Percentiles rank a stretch among this genome's conserved stretches.
phyloP scores from a whole-genome alignment of 2,329 filamentous ascomycete genomes.

The Cryphonectria radicalis region DNA sequence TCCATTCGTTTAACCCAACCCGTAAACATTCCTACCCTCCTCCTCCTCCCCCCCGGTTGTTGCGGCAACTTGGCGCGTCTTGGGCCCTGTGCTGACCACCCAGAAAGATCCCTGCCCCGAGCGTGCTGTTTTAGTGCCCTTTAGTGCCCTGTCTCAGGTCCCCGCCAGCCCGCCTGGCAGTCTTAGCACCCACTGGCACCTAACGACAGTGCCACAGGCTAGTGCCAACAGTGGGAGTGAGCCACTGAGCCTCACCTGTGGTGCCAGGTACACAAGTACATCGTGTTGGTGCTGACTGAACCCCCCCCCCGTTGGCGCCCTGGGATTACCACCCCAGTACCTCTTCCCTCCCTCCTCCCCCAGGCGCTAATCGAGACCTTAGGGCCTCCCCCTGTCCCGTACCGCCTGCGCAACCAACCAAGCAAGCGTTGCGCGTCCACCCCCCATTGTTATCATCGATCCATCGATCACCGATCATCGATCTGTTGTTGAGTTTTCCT shows the following conservation, averaged over 20 bases:
- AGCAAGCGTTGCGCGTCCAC: conserved; percentile 1
- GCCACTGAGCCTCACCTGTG: not conserved
- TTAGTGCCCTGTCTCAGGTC: not conserved
- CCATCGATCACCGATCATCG: not conserved
- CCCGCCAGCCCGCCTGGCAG: not conserved
- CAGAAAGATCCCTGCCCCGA: not conserved
- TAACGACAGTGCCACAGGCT: not conserved
- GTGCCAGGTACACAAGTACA: not conserved
- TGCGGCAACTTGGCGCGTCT: conserved; percentile 18
- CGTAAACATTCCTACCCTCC: conserved; percentile 11
- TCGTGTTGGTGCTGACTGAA: not conserved
- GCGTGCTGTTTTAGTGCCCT: not conserved
- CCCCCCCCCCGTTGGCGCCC: not conserved
- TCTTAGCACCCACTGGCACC: conserved; percentile 1
- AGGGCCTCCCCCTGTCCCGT: not conserved
- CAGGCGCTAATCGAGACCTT: not conserved
- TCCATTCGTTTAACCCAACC: not conserved
- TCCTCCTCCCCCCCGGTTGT: conserved; percentile 1
- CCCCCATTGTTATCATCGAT: not conserved
- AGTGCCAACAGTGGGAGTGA: not conserved
- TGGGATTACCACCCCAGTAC: not conserved
- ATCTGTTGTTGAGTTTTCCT: not conserved
- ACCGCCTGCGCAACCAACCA: not conserved
- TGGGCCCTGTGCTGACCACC: not conserved
- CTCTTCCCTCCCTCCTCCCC: not conserved